Conservation (phyloP, 2,329 filamentous ascomycete genomes). For the Lanzia echinophila region DNA sequence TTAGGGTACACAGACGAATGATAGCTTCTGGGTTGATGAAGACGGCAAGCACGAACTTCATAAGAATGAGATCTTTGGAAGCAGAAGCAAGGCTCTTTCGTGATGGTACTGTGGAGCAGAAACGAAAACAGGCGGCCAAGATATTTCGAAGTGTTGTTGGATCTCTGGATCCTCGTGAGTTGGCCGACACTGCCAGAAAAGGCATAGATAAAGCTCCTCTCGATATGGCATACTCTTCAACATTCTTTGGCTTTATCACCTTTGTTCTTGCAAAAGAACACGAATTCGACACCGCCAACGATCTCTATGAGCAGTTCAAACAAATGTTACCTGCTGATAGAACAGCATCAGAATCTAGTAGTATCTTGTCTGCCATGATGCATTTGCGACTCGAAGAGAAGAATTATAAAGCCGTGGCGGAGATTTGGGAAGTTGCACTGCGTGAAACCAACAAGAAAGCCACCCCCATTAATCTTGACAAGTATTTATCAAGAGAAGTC, state of each 20-base stretch:
- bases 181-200: conserved; percentile 21
- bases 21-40: conserved; percentile 31
- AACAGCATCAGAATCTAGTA: conserved; percentile 39
- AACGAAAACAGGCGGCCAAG: conserved; percentile 23
- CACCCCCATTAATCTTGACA: conserved; percentile 23
- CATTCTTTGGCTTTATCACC: conserved; percentile 49
- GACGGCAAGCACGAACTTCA: conserved; percentile 37
- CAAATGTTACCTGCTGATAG: conserved; percentile 34
- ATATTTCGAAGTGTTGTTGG: conserved; percentile 21
- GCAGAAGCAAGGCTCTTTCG: not conserved
- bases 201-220: conserved; percentile 16
- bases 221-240: conserved; percentile 24
- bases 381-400: conserved; percentile 50
- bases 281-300: conserved; percentile 42
- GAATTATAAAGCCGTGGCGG: conserved; percentile 53
- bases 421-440: conserved; percentile 60
- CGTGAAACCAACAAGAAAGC: conserved; percentile 42
- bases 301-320: conserved; percentile 50
- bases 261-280: conserved; percentile 44
- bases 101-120: conserved; percentile 12
- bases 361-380: conserved; percentile 62
- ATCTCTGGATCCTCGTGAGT: conserved; percentile 23
- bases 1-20: conserved; percentile 41
- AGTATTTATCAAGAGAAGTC: not conserved
- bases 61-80: conserved; percentile 32